phyloP scores from a whole-genome alignment of 495 filamentous ascomycete genomes.

The Opeltia flavorubescens region DNA sequence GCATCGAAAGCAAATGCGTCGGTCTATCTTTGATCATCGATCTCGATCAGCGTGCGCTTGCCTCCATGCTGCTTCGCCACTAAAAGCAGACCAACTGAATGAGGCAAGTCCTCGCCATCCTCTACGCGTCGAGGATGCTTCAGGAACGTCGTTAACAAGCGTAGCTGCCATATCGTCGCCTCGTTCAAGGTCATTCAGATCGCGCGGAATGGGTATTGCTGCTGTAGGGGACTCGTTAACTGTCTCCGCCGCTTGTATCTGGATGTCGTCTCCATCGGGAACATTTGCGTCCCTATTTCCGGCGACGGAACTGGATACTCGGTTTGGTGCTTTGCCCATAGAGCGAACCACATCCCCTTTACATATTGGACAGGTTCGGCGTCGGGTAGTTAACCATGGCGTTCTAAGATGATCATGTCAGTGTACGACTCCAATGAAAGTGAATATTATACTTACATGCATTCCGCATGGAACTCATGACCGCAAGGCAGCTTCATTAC shows the following conservation, averaged over 20 bases:
- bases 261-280: constrained; percentile 31
- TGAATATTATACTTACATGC: constrained; percentile 68
- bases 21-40: constrained; percentile 17
- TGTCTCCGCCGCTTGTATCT: constrained; percentile 25
- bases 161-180: constrained; percentile 24
- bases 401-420: constrained; percentile 44
- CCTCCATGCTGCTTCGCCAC: constrained; percentile 37
- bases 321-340: constrained; percentile 28
- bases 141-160: constrained; percentile 24
- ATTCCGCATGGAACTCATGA: constrained; percentile 94
- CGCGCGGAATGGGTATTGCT: constrained; percentile 28
- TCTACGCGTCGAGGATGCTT: constrained; percentile 10
- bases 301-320: constrained; percentile 31
- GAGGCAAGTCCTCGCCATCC: constrained; percentile 20
- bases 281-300: constrained; percentile 35
- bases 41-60: constrained; percentile 31
- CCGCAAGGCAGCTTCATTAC: constrained; percentile 99
- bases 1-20: background rate
- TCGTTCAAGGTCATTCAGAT: constrained; percentile 26
- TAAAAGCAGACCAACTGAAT: constrained; percentile 34
- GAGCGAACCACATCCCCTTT: constrained; percentile 86
- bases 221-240: constrained; percentile 33
- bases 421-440: background rate
- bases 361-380: constrained; percentile 93
- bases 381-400: constrained; percentile 91